A percentile compares a stretch with the other conserved stretches of the same genome.
Conservation (phyloP, 495 filamentous ascomycete species). For the Penicillium dipodomyicola region DNA sequence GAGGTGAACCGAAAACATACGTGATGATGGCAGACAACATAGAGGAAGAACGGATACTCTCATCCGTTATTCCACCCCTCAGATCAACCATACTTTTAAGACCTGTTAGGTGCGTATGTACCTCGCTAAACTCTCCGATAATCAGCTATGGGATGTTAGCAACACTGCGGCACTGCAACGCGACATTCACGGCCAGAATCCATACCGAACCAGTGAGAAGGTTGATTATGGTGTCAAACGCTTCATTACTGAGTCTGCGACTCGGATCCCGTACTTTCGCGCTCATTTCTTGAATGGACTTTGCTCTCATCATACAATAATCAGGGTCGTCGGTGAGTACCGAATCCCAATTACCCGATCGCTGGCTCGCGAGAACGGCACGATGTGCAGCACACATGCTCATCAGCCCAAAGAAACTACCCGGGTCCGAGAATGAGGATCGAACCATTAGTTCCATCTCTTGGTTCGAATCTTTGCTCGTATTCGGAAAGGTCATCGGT, state of each 20-base stretch:
- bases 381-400: slow-evolving; percentile 39
- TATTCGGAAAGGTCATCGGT: slow-evolving; percentile 39
- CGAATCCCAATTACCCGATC: slow-evolving; percentile 12
- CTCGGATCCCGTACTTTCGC: slow-evolving; percentile 30
- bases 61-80: slow-evolving; percentile 33
- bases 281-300: slow-evolving; percentile 36
- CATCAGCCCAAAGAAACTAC: slow-evolving; percentile 40
- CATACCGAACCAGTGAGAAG: slow-evolving; percentile 36
- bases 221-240: slow-evolving; percentile 39
- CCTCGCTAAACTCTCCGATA: slow-evolving; percentile 34
- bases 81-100: slow-evolving; percentile 37
- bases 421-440: slow-evolving; percentile 34
- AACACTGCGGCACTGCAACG: not conserved
- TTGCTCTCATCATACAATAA: slow-evolving; percentile 39
- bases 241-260: slow-evolving; percentile 30
- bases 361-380: slow-evolving; percentile 25
- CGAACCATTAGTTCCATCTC: slow-evolving; percentile 32
- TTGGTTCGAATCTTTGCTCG: slow-evolving; percentile 19
- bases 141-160: slow-evolving; percentile 29
- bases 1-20: slow-evolving; percentile 13
- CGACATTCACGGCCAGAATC: slow-evolving; percentile 1
- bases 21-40: slow-evolving; percentile 32
- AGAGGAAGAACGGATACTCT: slow-evolving; percentile 29
- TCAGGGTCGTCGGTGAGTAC: slow-evolving; percentile 27
- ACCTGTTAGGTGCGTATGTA: slow-evolving; percentile 34